Conservation (phyloP, 441 rosid species). For the Breynia disticha region DNA sequence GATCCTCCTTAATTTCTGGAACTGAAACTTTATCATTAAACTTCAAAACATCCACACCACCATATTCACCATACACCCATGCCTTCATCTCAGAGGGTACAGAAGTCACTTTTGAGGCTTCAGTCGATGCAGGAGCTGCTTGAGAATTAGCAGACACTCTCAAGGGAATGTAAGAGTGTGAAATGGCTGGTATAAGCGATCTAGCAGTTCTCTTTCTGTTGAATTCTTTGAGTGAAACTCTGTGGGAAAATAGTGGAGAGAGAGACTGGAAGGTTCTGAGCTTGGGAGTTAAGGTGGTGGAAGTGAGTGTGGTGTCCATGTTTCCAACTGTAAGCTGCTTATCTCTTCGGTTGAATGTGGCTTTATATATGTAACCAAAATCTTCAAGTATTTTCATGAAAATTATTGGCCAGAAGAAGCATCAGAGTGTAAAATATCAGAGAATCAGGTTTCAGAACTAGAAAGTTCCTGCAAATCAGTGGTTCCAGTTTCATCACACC, state of each 20-base stretch:
- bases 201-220: conserved; percentile 6
- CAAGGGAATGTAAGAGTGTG: conserved; percentile 18
- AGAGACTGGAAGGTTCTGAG: conserved; percentile 21
- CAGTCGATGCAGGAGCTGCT: conserved; percentile 35
- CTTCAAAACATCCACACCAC: conserved; percentile 72
- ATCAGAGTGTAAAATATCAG: no score
- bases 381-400: no score
- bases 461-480: no score
- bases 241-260: conserved; percentile 12
- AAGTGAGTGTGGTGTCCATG: conserved; percentile 38
- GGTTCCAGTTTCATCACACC: no score
- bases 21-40: conserved; percentile 55
- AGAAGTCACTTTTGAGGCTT: conserved; percentile 19
- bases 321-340: conserved; percentile 19
- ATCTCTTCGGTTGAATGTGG: conserved; percentile 11
- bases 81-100: conserved; percentile 73
- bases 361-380: neutral
- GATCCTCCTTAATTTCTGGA: conserved; percentile 66
- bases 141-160: conserved; percentile 51
- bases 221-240: conserved; percentile 17
- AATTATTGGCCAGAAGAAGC: no score
- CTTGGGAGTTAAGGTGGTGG: conserved; percentile 29
- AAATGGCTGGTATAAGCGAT: conserved; percentile 9
- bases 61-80: conserved; percentile 72
- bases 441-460: no score